A percentile compares a stretch with the other conserved stretches of the same genome.
phyloP scores from a whole-genome alignment of 257 asterid genomes.

The Scutellaria minor region DNA sequence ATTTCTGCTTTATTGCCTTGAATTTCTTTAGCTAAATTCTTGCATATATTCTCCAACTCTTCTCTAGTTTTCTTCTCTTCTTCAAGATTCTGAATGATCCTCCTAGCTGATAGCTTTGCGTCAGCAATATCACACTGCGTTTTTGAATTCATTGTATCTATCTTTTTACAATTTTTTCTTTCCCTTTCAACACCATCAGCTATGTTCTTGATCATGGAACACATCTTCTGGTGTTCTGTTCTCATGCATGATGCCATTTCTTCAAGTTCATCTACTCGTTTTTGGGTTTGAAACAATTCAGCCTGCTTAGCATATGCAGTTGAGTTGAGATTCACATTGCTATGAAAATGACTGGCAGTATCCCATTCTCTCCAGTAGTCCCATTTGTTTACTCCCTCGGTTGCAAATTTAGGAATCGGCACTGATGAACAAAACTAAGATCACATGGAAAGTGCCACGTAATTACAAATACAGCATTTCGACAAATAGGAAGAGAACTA shows the following conservation, averaged over 20 bases:
- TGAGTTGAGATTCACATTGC: conserved; percentile 14
- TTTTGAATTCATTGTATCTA: conserved; percentile 43
- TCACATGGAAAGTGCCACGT: neutral
- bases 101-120: conserved; percentile 43
- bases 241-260: conserved; percentile 42
- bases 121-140: conserved; percentile 48
- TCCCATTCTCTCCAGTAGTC: conserved; percentile 33
- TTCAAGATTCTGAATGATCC: conserved; percentile 28
- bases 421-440: conserved; percentile 37
- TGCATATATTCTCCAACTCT: conserved; percentile 44
- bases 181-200: conserved; percentile 43
- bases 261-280: conserved; percentile 39
- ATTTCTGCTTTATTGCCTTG: conserved; percentile 46
- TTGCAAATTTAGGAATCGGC: conserved; percentile 31
- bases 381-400: conserved; percentile 58
- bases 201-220: conserved; percentile 34
- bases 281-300: conserved; percentile 33
- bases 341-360: conserved; percentile 29
- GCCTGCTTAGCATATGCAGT: conserved; percentile 39
- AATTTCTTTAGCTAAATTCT: conserved; percentile 43
- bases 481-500: neutral
- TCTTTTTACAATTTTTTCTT: conserved; percentile 31
- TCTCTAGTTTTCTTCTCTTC: conserved; percentile 52
- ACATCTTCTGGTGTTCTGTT: conserved; percentile 33
- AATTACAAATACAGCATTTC: neutral